Conservation (phyloP, 148 eudicot genomes). For the Nepenthes gracilis region DNA sequence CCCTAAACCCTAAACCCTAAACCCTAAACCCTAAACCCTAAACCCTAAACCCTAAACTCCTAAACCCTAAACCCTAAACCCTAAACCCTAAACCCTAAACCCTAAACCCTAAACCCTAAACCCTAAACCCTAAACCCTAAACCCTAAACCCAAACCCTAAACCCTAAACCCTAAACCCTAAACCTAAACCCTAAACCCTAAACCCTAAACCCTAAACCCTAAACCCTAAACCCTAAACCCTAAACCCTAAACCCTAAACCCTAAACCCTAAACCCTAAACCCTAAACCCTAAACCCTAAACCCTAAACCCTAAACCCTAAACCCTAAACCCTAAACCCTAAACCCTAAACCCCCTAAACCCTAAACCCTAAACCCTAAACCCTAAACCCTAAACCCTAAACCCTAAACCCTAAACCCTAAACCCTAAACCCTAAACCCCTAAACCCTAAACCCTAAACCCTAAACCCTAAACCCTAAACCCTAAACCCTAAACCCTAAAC, state of each 20-base stretch:
- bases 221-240: too few species aligned
- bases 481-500: constrained; percentile 19
- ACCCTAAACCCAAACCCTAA: constrained; percentile 9
- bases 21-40: constrained; percentile 15
- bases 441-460: constrained; percentile 22
- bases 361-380: constrained; percentile 12
- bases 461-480: constrained; percentile 20
- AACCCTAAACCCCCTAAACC: constrained; percentile 13
- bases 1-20: constrained; percentile 11
- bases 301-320: constrained; percentile 9
- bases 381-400: constrained; percentile 9
- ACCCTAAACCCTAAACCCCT: constrained; percentile 21
- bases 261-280: too few species aligned
- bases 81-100: too few species aligned
- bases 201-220: constrained; percentile 4
- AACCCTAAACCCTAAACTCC: constrained; percentile 12
- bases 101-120: too few species aligned
- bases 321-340: constrained; percentile 14
- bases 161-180: constrained; percentile 10
- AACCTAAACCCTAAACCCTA: constrained; percentile 11
- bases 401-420: constrained; percentile 9
- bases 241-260: too few species aligned
- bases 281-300: constrained; percentile 6
- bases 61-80: not conserved
- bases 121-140: constrained; percentile 5